Evolutionary conservation across 2,329 filamentous ascomycete species (phyloP), one percentile per base, ranked within the genome.

Genomic region (Hysterium pulicare): DNA sequence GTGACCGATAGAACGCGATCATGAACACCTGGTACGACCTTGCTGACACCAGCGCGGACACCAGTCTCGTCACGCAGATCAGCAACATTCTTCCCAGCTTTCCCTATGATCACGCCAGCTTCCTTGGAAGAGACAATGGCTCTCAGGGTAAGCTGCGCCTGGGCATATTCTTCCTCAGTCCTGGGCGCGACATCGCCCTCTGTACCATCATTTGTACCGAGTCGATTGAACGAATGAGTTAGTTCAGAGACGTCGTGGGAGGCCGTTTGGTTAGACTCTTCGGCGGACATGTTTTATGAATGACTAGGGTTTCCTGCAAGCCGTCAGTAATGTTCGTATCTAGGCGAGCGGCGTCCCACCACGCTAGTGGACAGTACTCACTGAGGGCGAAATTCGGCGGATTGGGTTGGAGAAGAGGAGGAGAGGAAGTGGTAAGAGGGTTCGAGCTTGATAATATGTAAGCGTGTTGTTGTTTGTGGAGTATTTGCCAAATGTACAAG

Each of bases 71-170:
- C 91, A 64, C 93, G 86, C 50, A 98, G 79, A 63, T 97, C 91
- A 36, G 93, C 93, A 42, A 98, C 93, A 62, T 98, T 97, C 79
- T 97, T 95, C 65, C 93, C 93, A 44, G 86, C 90, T 75, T 98
- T 98, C 70, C 93, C 93, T 69, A 98, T 98, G 70, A 98, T 97
- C 60, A 98, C 90, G 64, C 93, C 93, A 46, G 93, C 93, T 73
- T 98, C 93, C 75, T 97, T 97, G 68, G 93, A 96, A 24, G 93
- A 96, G 55, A 98, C 93, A 66, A 98, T 96, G 58, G 93, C 93
- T 67, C 93, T 87, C 51, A 98, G 82, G 48, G 93, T 98, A 61
- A 98, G 78, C 71, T 94, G 87, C 40, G 90, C 83, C 67, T 90
- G 82, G 39, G 89, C 90, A 66, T 98, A 98, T 71, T 98, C 93